Percentiles rank a stretch among this genome's conserved stretches.
Conservation (phyloP, 2,329 filamentous ascomycete species). For the Monilinia aucupariae region DNA sequence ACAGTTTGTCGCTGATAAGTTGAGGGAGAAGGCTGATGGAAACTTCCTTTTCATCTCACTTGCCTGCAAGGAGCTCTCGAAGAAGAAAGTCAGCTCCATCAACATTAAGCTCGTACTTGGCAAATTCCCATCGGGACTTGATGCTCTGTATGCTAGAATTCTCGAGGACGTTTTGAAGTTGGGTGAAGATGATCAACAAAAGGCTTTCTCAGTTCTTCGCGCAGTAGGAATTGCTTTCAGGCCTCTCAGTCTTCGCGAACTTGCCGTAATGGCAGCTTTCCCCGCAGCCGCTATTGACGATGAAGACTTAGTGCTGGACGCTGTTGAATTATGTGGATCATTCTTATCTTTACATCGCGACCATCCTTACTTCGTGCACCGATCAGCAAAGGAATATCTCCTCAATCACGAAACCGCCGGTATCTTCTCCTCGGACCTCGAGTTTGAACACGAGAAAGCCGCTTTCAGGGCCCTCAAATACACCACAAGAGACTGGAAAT, state of each 20-base stretch:
- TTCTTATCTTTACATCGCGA: slow-evolving; percentile 13
- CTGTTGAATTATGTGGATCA: slow-evolving; percentile 12
- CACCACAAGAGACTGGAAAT: slow-evolving; percentile 15
- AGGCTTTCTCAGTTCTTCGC: slow-evolving; percentile 14
- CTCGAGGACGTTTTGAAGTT: slow-evolving; percentile 12
- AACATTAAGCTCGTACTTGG: slow-evolving; percentile 14
- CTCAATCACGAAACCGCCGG: slow-evolving; percentile 14
- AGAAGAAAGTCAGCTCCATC: slow-evolving; percentile 14
- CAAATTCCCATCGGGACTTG: slow-evolving; percentile 13
- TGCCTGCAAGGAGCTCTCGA: slow-evolving; percentile 15
- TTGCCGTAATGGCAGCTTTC: slow-evolving; percentile 17
- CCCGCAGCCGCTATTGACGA: slow-evolving; percentile 8
- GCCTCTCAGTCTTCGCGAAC: slow-evolving; percentile 14
- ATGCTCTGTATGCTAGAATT: slow-evolving; percentile 13
- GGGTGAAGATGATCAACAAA: slow-evolving; percentile 13
- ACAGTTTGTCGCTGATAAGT: slow-evolving; percentile 13
- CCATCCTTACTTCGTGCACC: slow-evolving; percentile 15
- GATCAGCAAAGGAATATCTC: slow-evolving; percentile 16
- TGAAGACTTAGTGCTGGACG: slow-evolving; percentile 11
- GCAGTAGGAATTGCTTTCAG: slow-evolving; percentile 16
- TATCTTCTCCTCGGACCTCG: slow-evolving; percentile 15
- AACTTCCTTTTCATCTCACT: slow-evolving; percentile 15
- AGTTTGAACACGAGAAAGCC: slow-evolving; percentile 15
- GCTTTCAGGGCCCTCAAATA: slow-evolving; percentile 16
- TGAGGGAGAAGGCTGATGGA: slow-evolving; percentile 8